Evolutionary conservation across 306 rosid species (phyloP).

Genomic region (Cucumis sativus): Cucumber_9930_V3 NC_026656.2:7627001-7627500

Average conservation of each 20-base stretch:
- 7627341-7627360: slow-evolving; percentile 79
- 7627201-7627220: background rate
- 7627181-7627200: background rate
- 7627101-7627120: slow-evolving; percentile 87
- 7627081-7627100: slow-evolving; percentile 86
- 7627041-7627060: slow-evolving; percentile 96
- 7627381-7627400: slow-evolving; percentile 92
- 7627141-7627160: background rate
- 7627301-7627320: slow-evolving; percentile 94
- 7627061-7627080: slow-evolving; percentile 83
- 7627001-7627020: background rate
- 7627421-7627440: slow-evolving; percentile 84
- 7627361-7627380: slow-evolving; percentile 82
- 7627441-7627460: background rate
- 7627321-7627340: slow-evolving; percentile 87
- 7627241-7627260: slow-evolving; percentile 5
- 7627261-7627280: slow-evolving; percentile 39
- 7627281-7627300: slow-evolving; percentile 89
- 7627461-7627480: background rate
- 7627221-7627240: background rate
- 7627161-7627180: background rate
- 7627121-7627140: slow-evolving; percentile 33
- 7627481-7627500: background rate
- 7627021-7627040: background rate
- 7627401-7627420: slow-evolving; percentile 95